Evolutionary conservation across 257 asterid genomes (phyloP).

Genomic region (Nicotiana noctiflora): DNA sequence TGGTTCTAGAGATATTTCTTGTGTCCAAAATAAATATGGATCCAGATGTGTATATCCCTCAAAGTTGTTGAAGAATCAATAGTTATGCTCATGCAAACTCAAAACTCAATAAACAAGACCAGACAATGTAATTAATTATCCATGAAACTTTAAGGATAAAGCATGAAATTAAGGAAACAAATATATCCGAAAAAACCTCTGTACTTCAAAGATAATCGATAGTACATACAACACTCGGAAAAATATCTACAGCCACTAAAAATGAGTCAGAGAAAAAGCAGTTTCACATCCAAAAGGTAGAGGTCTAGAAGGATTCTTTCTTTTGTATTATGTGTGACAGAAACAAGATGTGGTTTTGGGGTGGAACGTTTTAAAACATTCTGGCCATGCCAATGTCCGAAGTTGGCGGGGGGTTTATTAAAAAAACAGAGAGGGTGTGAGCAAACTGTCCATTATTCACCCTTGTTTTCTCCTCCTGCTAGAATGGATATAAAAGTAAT

Average conservation of each 20-base stretch:
- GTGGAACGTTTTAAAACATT: not conserved
- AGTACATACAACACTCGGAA: not conserved
- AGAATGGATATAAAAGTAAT: too few species aligned
- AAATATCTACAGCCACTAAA: not conserved
- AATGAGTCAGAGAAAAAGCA: not conserved
- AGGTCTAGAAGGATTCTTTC: not conserved
- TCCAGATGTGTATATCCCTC: constrained; percentile 34
- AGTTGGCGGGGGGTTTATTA: not conserved
- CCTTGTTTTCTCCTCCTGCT: too few species aligned
- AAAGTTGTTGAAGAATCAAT: not conserved
- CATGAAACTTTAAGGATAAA: not conserved
- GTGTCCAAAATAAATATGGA: too few species aligned
- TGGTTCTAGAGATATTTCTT: too few species aligned
- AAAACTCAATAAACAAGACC: not conserved
- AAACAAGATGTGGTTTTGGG: too few species aligned
- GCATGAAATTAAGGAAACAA: not conserved
- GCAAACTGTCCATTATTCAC: too few species aligned
- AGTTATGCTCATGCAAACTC: constrained; percentile 8
- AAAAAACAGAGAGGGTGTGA: not conserved
- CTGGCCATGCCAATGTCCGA: constrained; percentile 24
- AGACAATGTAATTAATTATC: not conserved
- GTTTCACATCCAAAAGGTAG: not conserved
- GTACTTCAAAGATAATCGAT: not conserved
- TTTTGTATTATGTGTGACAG: not conserved
- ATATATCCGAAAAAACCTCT: not conserved